Conservation (phyloP, 176 grass and related monocot genomes). For the Paspalum vaginatum region DNA sequence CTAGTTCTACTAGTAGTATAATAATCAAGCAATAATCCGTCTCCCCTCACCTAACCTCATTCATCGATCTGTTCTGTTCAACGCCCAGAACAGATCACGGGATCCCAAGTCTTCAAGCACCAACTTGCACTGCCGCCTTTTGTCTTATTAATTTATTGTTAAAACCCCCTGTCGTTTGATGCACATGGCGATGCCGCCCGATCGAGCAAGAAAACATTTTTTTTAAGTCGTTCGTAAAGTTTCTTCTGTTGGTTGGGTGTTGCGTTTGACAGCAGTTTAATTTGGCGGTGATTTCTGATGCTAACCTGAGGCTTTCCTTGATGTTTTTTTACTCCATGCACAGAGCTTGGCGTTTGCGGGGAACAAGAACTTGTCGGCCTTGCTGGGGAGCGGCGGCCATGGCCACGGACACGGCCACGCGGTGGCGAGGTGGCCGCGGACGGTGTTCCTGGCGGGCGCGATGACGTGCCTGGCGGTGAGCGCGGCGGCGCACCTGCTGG, state of each 20-base stretch:
- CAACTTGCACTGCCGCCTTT: background rate
- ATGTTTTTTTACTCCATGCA: background rate
- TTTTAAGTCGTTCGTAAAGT: background rate
- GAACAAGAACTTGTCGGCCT: background rate
- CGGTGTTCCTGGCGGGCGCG: slow-evolving; percentile 77
- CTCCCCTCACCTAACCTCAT: slow-evolving; percentile 6
- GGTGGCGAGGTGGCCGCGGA: slow-evolving; percentile 73
- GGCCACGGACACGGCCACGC: background rate
- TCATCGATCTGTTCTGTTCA: slow-evolving; percentile 19
- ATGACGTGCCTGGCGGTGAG: slow-evolving; percentile 86
- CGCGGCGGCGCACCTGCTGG: slow-evolving; percentile 83
- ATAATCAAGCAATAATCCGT: background rate
- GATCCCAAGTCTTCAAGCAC: no score
- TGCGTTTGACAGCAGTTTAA: background rate
- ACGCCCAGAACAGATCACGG: no score
- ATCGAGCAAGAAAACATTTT: background rate
- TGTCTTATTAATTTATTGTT: background rate
- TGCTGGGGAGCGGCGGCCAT: background rate
- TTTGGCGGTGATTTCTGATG: background rate
- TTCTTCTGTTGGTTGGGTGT: background rate
- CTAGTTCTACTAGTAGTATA: background rate
- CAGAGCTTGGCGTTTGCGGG: slow-evolving; percentile 24
- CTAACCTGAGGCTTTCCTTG: background rate
- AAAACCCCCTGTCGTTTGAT: slow-evolving; percentile 17
- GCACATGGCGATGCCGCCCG: background rate